phyloP scores from a whole-genome alignment of 257 asterid species.

The Fraxinus quadrangulata region DNA sequence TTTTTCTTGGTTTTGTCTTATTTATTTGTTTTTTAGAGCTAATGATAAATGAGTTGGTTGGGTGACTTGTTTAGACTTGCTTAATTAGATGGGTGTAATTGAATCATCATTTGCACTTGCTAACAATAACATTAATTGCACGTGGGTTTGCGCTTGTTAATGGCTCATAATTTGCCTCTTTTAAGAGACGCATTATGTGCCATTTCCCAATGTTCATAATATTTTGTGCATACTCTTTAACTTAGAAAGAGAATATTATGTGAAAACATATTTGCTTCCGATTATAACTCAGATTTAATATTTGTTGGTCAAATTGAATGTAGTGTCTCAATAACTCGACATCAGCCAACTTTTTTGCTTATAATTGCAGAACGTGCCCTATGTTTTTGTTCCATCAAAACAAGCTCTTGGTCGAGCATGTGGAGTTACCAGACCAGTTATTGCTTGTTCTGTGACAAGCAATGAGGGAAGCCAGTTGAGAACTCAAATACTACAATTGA shows the following conservation, averaged over 20 bases:
- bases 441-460: constrained; percentile 84
- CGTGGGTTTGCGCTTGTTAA: neutral
- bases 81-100: neutral
- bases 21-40: neutral
- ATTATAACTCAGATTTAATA: neutral
- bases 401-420: constrained; percentile 75
- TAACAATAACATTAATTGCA: neutral
- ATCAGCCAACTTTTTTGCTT: neutral
- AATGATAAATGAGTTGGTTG: neutral
- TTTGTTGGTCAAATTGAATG: constrained; percentile 2
- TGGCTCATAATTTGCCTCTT: neutral
- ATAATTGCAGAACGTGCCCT: neutral
- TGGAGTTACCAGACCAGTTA: constrained; percentile 92
- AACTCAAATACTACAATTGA: constrained; percentile 74
- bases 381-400: neutral
- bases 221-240: neutral
- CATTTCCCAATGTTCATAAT: neutral
- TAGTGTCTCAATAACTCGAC: neutral
- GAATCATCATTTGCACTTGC: neutral
- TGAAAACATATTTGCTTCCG: neutral
- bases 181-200: neutral
- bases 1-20: neutral
- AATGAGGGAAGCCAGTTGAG: constrained; percentile 90
- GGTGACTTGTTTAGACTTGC: neutral
- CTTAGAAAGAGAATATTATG: too few species aligned